Evolutionary conservation across 331 rosid genomes (phyloP), one percentile per base, ranked within the genome.

Genomic region (Acacia pycnantha): DNA sequence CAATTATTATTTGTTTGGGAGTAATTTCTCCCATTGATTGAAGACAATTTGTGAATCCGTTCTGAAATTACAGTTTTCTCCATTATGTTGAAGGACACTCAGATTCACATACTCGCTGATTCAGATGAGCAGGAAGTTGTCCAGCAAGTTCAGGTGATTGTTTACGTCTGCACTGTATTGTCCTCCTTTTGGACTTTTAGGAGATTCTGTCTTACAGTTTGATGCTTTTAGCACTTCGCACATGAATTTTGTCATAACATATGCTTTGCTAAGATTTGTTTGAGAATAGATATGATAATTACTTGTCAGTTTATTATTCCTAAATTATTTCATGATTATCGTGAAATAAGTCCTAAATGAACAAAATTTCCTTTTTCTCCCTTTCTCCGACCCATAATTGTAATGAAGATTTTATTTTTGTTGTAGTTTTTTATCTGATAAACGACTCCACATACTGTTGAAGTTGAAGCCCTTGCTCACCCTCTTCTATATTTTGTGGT

Each of bases 121-220:
- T 90, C 98, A 33, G 99, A 96, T 83, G 99, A 91, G 76, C 98
- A 90, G 81, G 98, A 96, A 90, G 91, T 87, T 85, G 99, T 96
- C 68, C 98, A 88, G 82, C 98, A 93, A 80, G 94, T 96, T 87
- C 94, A 92, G 98, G 99, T 93, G 82, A 80, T 78, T 79, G 62
- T 76, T 78, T 62, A 65, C 51, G 58, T 56, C 1, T 40, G 77
- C 37, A 27, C 65, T 69, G 24, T 73, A 44, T 40, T 82, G 69
- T 71, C 73, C 22, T 31, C 11, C 44, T 26, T 31, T 31, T 65
- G n/a, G 44, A 3, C 69, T 27, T 26, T 62, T n/a, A 26, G 40
- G 21, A 62, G 69, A 40, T 27, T 62, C 4, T 62, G 21, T 62
- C 11, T 13, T 21, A 19, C 26, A 27, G 37, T 62, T 12, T 26